These are phyloP conservation scores for Chlorencoelia australis DNA, from an alignment of 2,329 filamentous ascomycete species.

Conservation along the genomic window DNA sequence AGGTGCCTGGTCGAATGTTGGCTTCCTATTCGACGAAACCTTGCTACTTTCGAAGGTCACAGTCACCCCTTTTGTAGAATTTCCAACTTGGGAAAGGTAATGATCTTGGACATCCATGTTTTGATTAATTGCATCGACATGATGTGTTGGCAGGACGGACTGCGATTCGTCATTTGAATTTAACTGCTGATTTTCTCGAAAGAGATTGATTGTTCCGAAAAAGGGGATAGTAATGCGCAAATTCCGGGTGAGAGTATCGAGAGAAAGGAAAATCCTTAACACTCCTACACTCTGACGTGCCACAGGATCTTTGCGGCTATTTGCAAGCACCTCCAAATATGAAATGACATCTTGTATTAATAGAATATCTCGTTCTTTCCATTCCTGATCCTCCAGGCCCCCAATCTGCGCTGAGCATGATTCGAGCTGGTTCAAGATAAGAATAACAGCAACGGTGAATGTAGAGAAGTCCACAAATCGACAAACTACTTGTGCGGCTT, in stretches of 20 bases:
- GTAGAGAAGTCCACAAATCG: conserved; percentile 24
- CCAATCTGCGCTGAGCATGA: conserved; percentile 7
- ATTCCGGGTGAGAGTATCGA: conserved; percentile 18
- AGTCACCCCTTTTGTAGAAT: no score
- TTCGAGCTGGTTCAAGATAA: conserved; percentile 21
- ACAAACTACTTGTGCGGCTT: conserved; percentile 20
- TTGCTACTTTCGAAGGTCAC: no score
- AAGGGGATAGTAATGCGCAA: conserved; percentile 26
- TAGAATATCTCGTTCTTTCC: conserved; percentile 15
- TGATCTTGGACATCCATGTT: no score
- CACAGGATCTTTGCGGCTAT: conserved; percentile 14
- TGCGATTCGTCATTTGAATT: no score
- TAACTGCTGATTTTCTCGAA: no score
- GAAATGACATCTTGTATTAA: conserved; percentile 18
- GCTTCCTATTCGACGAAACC: no score
- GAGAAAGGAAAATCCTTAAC: conserved; percentile 21
- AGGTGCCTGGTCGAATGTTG: no score
- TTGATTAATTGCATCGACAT: no score
- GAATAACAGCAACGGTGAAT: conserved; percentile 22
- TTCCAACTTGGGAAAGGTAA: no score
- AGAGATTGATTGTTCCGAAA: conserved; percentile 26
- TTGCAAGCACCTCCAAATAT: conserved; percentile 16
- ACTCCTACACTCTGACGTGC: conserved; percentile 23
- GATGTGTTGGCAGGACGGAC: no score
- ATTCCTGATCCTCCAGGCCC: no score